Evolutionary conservation across 805 yeast species (phyloP), one percentile per base, ranked within the genome.

Genomic region (Lipomyces sp.): DNA sequence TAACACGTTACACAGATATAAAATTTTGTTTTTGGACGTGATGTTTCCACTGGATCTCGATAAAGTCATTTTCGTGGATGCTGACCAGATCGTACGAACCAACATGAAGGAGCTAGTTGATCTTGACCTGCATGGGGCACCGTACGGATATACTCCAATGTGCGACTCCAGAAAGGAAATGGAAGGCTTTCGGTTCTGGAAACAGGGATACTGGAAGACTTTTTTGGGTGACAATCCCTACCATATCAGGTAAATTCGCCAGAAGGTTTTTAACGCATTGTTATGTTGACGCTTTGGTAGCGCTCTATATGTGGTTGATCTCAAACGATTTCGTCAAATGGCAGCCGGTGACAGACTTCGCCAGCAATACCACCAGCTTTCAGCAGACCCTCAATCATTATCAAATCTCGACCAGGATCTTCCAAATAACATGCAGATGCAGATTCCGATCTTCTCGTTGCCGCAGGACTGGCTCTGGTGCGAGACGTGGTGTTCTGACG

Each of bases 401-500:
- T 83, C 91, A 10, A 92, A 91, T 73, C 82, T 93, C 66, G 98
- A 92, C 75, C 98, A 94, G 75, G 98, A 95, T 75, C 82, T 94
- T 67, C 92, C 97, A n/a, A 95, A 94, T 77, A 90, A 90, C 74
- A 72, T 93, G 72, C 98, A 95, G 77, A 73, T 80, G 30, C 76
- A 77, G 35, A 77, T 94, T 37, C 88, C 87, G 59, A 92, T 92
- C 24, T 84, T 80, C 73, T 87, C 95, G 7, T 79, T 91, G 55
- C 90, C 92, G 2, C 88, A 88, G 71, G 93, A 90, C 56, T 91
- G 96, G 96, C 79, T 90, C 50, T 92, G 97, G 97, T 92, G 96
- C 78, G 97, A 91, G 74, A 91, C 97, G 0, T 91, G 97, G 97
- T 90, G 97, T 76, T 82, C 87, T 37, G 90, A 87, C 69, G 88